These are phyloP conservation scores for Trichophyton benhamiae DNA, from an alignment of 2,329 filamentous ascomycete species.

Conservation along the genomic window DNA sequence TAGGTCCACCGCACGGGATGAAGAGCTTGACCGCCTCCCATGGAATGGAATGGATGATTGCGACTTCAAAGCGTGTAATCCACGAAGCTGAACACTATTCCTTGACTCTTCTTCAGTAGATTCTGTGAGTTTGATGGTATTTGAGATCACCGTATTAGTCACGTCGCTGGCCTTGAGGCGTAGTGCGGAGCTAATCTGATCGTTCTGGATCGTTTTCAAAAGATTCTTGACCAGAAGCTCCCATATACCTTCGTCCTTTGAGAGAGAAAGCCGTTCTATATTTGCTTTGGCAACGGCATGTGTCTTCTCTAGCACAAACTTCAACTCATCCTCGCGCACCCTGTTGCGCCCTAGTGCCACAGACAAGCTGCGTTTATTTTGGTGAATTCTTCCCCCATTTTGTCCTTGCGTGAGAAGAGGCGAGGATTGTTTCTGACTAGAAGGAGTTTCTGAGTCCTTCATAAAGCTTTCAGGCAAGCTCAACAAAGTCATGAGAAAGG, in stretches of 20 bases:
- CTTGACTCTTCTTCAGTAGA: slow-evolving; percentile 35
- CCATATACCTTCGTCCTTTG: slow-evolving; percentile 66
- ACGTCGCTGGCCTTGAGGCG: slow-evolving; percentile 49
- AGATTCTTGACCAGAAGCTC: slow-evolving; percentile 47
- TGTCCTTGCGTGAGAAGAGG: slow-evolving; percentile 17
- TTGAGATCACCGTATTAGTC: slow-evolving; percentile 36
- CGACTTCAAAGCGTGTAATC: slow-evolving; percentile 54
- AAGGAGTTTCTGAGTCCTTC: slow-evolving; percentile 36
- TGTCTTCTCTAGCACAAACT: slow-evolving; percentile 56
- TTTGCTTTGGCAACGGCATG: slow-evolving; percentile 64
- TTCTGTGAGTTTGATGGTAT: slow-evolving; percentile 32
- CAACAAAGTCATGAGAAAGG: slow-evolving; percentile 65
- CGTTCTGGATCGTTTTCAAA: slow-evolving; percentile 34
- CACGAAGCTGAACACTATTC: slow-evolving; percentile 55
- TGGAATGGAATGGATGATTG: slow-evolving; percentile 44
- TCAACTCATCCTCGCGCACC: slow-evolving; percentile 33
- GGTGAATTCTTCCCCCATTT: slow-evolving; percentile 23
- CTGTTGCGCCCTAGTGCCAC: slow-evolving; percentile 29
- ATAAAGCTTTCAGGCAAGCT: slow-evolving; percentile 44
- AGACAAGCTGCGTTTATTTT: slow-evolving; percentile 30
- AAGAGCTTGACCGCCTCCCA: slow-evolving; percentile 34
- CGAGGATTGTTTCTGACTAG: slow-evolving; percentile 32
- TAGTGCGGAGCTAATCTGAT: slow-evolving; percentile 27
- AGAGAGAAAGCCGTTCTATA: slow-evolving; percentile 58
- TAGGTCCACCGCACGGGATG: slow-evolving; percentile 52